Conservation (phyloP, 805 yeast species). For the Wickerhamiella brachini region DNA sequence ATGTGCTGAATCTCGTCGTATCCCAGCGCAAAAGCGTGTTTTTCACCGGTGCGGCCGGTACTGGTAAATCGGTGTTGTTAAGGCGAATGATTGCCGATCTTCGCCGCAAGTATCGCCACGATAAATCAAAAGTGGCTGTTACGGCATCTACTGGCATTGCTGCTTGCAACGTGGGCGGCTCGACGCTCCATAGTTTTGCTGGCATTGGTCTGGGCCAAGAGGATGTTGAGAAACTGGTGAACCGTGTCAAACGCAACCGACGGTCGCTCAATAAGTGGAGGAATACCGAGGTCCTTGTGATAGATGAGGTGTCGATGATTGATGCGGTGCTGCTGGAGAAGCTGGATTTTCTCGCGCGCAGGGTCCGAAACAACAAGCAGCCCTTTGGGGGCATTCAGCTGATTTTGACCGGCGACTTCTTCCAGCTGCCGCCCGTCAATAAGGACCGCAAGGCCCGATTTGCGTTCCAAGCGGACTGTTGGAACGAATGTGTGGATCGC, state of each 20-base stretch:
- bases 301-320: slow-evolving; percentile 93
- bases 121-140: slow-evolving; percentile 48
- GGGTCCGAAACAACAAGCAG: slow-evolving; percentile 29
- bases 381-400: slow-evolving; percentile 96
- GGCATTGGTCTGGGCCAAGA: slow-evolving; percentile 73
- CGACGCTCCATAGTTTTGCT: slow-evolving; percentile 71
- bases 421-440: slow-evolving; percentile 85
- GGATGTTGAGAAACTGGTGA: slow-evolving; percentile 31
- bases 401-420: slow-evolving; percentile 87
- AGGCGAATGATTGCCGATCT: slow-evolving; percentile 49
- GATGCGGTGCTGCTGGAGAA: slow-evolving; percentile 68
- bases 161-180: slow-evolving; percentile 86
- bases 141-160: slow-evolving; percentile 97
- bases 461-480: slow-evolving; percentile 61
- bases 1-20: slow-evolving; percentile 49
- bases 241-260: slow-evolving; percentile 35
- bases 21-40: slow-evolving; percentile 52
- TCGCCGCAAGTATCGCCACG: slow-evolving; percentile 28
- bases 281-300: slow-evolving; percentile 51
- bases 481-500: slow-evolving; percentile 50
- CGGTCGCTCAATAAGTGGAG: slow-evolving; percentile 46
- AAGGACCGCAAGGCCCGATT: slow-evolving; percentile 30
- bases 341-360: slow-evolving; percentile 54
- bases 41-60: slow-evolving; percentile 97
- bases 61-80: slow-evolving; percentile 88